phyloP scores from a whole-genome alignment of 2,329 filamentous ascomycete genomes.

The Teratosphaeria destructans region DNA sequence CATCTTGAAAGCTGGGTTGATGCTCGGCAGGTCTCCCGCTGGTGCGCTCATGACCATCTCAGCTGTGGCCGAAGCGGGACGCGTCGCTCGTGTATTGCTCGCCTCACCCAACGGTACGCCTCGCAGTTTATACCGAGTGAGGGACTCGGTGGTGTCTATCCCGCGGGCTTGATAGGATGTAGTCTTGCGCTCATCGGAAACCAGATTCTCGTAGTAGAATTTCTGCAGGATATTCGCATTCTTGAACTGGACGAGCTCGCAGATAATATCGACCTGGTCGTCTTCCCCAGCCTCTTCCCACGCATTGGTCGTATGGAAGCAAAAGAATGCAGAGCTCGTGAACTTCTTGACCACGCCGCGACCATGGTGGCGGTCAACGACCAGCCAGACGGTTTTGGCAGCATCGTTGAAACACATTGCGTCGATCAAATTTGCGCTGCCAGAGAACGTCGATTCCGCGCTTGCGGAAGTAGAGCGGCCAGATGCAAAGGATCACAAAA shows the following conservation, averaged over 20 bases:
- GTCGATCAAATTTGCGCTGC: conserved; percentile 59
- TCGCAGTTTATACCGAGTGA: conserved; percentile 6
- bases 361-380: conserved; percentile 53
- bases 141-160: conserved; percentile 30
- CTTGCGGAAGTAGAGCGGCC: conserved; percentile 50
- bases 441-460: conserved; percentile 52
- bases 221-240: conserved; percentile 54
- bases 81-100: neutral
- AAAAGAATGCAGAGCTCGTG: conserved; percentile 59
- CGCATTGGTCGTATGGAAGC: conserved; percentile 70
- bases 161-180: neutral
- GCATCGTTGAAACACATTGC: conserved; percentile 54
- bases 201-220: conserved; percentile 60
- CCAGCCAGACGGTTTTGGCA: conserved; percentile 56
- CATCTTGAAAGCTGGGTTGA: conserved; percentile 48
- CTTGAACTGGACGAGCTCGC: conserved; percentile 56
- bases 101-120: neutral
- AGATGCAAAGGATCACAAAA: conserved; percentile 64
- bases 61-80: neutral
- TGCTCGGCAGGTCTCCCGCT: conserved; percentile 53
- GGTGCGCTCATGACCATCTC: neutral
- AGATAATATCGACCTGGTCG: conserved; percentile 45
- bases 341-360: conserved; percentile 54
- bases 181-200: conserved; percentile 28
- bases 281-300: conserved; percentile 48